Conservation (phyloP, 495 filamentous ascomycete species). For the Penicillium egyptiacum region DNA sequence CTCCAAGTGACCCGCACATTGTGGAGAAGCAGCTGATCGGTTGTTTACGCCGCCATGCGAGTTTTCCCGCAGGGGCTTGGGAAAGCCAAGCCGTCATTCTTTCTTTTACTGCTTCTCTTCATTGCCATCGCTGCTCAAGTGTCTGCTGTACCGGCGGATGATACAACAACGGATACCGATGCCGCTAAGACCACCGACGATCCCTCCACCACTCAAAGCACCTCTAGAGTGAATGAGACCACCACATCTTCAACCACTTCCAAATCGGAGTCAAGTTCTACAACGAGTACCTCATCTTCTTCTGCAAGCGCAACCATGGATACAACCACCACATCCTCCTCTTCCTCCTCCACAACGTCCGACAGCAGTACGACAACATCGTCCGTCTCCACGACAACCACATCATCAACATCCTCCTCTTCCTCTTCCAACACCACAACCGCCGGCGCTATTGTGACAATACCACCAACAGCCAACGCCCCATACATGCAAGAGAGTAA, state of each 20-base stretch:
- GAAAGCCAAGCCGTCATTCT: conserved; percentile 27
- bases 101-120: conserved; percentile 27
- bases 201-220: conserved; percentile 28
- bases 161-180: conserved; percentile 18
- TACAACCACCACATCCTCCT: conserved; percentile 27
- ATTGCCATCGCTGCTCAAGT: conserved; percentile 27
- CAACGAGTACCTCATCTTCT: conserved; percentile 16
- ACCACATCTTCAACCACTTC: conserved; percentile 19
- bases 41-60: conserved; percentile 29
- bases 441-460: conserved; percentile 48
- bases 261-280: conserved; percentile 18
- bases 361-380: conserved; percentile 21
- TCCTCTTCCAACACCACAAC: conserved; percentile 19
- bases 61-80: conserved; percentile 24
- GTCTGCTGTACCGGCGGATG: conserved; percentile 22
- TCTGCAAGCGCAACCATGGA: conserved; percentile 29
- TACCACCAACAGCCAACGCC: conserved; percentile 80
- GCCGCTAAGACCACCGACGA: conserved; percentile 33
- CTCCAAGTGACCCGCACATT: conserved; percentile 28
- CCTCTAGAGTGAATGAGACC: conserved; percentile 24
- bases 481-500: conserved; percentile 95
- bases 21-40: conserved; percentile 27
- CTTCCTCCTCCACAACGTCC: conserved; percentile 23
- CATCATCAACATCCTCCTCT: conserved; percentile 30
- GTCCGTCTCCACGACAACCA: conserved; percentile 30